Evolutionary conservation across 2,329 filamentous ascomycete genomes (phyloP), one percentile per base, ranked within the genome.

Genomic region (Colletotrichum cordylinicola): DNA sequence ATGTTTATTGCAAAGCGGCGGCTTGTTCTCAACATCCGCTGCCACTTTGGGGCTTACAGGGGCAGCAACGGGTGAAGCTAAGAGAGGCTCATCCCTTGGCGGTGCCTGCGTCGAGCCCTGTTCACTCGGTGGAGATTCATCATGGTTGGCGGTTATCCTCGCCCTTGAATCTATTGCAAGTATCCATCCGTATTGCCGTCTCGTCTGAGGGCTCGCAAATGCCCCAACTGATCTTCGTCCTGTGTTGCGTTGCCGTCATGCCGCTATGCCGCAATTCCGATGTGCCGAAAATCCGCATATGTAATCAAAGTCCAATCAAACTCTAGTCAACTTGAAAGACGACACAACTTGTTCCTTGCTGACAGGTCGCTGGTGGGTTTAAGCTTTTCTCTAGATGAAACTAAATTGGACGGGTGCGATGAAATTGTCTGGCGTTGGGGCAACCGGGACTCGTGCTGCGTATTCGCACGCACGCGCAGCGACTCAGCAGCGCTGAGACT

Each of bases 31-130:
- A 39, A 16, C 35, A 29, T 6, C n/a, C 21, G 24, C 33, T 52
- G 60, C 72, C 35, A 31, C 21, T 58, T 52, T 24, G 16, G 43
- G 55, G n/a, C 35, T 21, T 8, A 37, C 60, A 39, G n/a, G 18
- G 61, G 31, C 58, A 64, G 55, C 8, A 21, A 69, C 39, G 12
- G n/a, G 64, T 62, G 35, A 16, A 48, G 7, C 65, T 67, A 71
- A 74, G 60, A 74, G 67, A 70, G 60, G 67, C 72, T 74, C 72
- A 66, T 74, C 35, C 67, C 67, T 74, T 71, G 67, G 60, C 72
- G 55, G 15, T 31, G 13, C 55, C 27, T 13, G 43, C 43, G 43
- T n/a, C 35, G 12, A 39, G 39, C 33, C 39, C 37, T 73, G 33
- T n/a, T 27, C 24, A 35, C 37, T 37, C 10, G 55, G 37, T 58